These are phyloP conservation scores for Podosphaera xanthii DNA, from an alignment of 2,329 filamentous ascomycete species.

Conservation along the genomic window DNA sequence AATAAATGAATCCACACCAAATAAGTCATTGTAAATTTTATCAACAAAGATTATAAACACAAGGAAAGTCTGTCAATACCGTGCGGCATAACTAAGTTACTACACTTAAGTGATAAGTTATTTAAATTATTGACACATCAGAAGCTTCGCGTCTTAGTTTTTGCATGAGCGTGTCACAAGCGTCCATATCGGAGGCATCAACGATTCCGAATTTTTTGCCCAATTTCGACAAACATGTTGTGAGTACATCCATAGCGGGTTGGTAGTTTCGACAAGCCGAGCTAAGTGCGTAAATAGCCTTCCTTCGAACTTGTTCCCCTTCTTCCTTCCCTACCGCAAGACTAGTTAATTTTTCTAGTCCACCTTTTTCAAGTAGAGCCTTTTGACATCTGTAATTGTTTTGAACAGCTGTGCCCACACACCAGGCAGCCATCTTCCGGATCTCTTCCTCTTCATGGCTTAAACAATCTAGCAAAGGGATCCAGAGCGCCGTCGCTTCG, in stretches of 20 bases:
- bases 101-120: too few species aligned
- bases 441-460: conserved; percentile 46
- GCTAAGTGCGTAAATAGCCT: conserved; percentile 75
- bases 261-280: conserved; percentile 77
- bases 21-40: too few species aligned
- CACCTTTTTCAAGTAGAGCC: conserved; percentile 36
- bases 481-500: conserved; percentile 56
- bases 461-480: conserved; percentile 50
- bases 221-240: conserved; percentile 33
- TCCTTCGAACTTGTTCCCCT: conserved; percentile 46
- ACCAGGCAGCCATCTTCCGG: conserved; percentile 78
- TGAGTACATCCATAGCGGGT: conserved; percentile 49
- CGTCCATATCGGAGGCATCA: conserved; percentile 76
- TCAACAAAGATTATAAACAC: too few species aligned
- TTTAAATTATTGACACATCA: too few species aligned
- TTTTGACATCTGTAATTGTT: conserved; percentile 81
- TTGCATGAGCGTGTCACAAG: conserved; percentile 52
- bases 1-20: too few species aligned
- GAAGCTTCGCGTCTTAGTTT: conserved; percentile 30
- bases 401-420: conserved; percentile 80
- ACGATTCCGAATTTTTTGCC: conserved; percentile 29
- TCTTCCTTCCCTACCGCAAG: conserved; percentile 38
- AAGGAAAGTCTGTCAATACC: too few species aligned
- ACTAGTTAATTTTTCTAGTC: conserved; percentile 44
- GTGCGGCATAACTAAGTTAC: too few species aligned